Evolutionary conservation across 306 rosid genomes (phyloP), one percentile per base, ranked within the genome.

Genomic region (Prunus fruticosa): DNA sequence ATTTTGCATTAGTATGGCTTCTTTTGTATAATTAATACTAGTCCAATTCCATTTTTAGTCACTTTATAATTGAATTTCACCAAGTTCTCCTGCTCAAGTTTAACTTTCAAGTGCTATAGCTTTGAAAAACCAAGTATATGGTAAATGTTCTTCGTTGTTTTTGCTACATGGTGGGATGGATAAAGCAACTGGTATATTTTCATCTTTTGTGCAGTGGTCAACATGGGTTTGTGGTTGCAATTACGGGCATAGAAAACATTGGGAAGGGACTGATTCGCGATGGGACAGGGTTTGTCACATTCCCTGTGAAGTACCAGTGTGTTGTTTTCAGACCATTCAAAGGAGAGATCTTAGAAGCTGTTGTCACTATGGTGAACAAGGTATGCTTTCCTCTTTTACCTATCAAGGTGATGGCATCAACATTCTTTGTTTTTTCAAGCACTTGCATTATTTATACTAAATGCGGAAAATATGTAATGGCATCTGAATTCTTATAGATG

Each of bases 291-390:
- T 95, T 92, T 78, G 97, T 95, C 45, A 78, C 99, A 46, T 95
- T 95, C 84, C 99, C 99, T 0, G 91, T 95, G 7, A 95, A 95
- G 89, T 95, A 95, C 73, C 99, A 89, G 80, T 95, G 99, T 86
- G 99, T 95, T 72, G 99, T 92, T 32, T 92, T 95, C 76, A 85
- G 97, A 82, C 97, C 99, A 52, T 95, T 95, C 79, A 92, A 95
- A 53, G 97, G 99, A 75, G 99, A 95, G 87, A 92, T 95, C 63
- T 84, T 95, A 72, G 97, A 95, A 84, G 97, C 97, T 73, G 97
- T 95, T 79, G 99, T 95, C 70, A 88, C 96, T 13, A 92, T 90
- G 97, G 99, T 95, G 67, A 92, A 95, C 90, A 95, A 95, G 98
- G 98, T 93, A 75, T 70, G 15, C 16, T 34, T 60, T 47, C 14